Evolutionary conservation across 2,329 filamentous ascomycete species (phyloP), one percentile per base, ranked within the genome.

Genomic region (Coniochaeta hoffmannii): DNA sequence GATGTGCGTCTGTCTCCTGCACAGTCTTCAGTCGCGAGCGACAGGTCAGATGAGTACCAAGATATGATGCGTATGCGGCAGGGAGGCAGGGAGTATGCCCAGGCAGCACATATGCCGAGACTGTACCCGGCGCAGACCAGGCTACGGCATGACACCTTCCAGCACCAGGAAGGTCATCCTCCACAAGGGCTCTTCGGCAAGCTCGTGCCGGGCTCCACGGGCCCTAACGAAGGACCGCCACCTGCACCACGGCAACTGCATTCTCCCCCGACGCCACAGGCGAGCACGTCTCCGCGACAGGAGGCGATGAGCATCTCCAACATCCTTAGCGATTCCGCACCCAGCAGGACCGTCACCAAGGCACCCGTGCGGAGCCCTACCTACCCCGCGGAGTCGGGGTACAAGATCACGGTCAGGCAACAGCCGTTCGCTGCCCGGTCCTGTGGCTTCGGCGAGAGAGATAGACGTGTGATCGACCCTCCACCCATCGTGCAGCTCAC

Each of bases 371-470:
- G 52, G 15, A 59, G 53, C 17, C 57, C 59, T 0, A 50, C 56
- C 1, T 35, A 12, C 11, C 56, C 31, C 46, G 54, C 4, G 28
- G 34, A 22, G 31, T 28, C 56, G 1, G 68, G 69, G 26, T 77
- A 76, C 62, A 68, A 64, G 35, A 77, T 89, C 56, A 73, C 69
- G 46, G 82, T 93, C 59, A 85, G 89, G 52, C 89, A 94, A 68
- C 89, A 93, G 64, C 89, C 89, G 9, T 76, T 83, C 17, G 88
- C 88, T 1, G 89, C 89, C 54, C 79, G 89, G 62, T 89, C 88
- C 41, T 94, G 89, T 64, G 89, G 89, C 1, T 93, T 91, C 67
- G 89, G 89, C 58, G 89, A 93, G 69, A 79, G 89, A 60, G 89
- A 94, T 66, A 82, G 89, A 36, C 81, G 89, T 59, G 88, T 91